phyloP scores from a whole-genome alignment of 2,329 filamentous ascomycete species.

The Bisporella sp. region DNA sequence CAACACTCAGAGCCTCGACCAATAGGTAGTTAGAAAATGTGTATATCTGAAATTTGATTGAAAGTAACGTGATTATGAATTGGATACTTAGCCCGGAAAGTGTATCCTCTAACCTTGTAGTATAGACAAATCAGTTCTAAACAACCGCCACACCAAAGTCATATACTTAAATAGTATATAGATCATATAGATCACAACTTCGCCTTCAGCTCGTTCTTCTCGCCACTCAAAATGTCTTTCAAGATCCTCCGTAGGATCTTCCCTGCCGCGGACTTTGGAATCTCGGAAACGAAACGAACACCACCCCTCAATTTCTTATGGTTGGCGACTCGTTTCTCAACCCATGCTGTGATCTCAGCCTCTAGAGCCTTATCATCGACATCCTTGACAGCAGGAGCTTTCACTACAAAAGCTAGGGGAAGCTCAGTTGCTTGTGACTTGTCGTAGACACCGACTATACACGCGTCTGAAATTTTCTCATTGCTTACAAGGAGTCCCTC shows the following conservation, averaged over 20 bases:
- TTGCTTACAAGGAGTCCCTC: slow-evolving; percentile 40
- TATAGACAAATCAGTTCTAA: too few relatives aligned
- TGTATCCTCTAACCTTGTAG: too few relatives aligned
- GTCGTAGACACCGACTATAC: slow-evolving; percentile 55
- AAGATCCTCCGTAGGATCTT: slow-evolving; percentile 41
- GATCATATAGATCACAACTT: not conserved
- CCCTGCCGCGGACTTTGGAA: slow-evolving; percentile 59
- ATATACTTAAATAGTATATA: too few relatives aligned
- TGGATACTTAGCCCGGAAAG: too few relatives aligned
- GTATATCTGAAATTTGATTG: too few relatives aligned
- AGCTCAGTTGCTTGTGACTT: slow-evolving; percentile 57
- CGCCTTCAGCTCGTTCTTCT: not conserved
- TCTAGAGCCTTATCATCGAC: slow-evolving; percentile 35
- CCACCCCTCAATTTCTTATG: slow-evolving; percentile 66
- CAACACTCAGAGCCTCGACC: too few relatives aligned
- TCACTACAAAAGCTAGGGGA: slow-evolving; percentile 58
- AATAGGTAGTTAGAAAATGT: too few relatives aligned
- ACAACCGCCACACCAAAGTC: too few relatives aligned
- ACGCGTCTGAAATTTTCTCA: slow-evolving; percentile 43
- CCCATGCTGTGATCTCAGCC: slow-evolving; percentile 33
- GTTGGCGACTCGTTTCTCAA: slow-evolving; percentile 51
- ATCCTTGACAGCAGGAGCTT: slow-evolving; percentile 22
- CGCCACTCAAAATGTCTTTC: slow-evolving; percentile 24
- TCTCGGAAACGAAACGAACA: slow-evolving; percentile 52
- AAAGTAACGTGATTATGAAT: too few relatives aligned